phyloP scores from a whole-genome alignment of 768 basidiomycete genomes.

The Leccinum subtestaceum region DNA sequence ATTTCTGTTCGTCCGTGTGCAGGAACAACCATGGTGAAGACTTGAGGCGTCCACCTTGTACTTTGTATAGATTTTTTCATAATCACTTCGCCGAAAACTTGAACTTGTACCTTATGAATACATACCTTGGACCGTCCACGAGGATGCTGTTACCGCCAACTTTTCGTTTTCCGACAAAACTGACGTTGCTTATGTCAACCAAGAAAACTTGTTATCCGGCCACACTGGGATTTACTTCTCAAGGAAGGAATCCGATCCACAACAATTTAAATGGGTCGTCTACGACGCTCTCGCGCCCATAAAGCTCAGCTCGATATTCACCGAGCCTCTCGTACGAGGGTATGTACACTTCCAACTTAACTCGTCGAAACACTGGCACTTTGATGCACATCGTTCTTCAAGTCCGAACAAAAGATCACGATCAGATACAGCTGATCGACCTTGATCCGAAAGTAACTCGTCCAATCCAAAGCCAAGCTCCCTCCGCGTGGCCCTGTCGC shows the following conservation, averaged over 20 bases:
- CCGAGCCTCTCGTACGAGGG: slow-evolving; percentile 81
- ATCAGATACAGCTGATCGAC: slow-evolving; percentile 91
- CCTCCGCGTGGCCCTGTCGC: slow-evolving; percentile 16
- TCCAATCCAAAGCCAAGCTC: slow-evolving; percentile 6
- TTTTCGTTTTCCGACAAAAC: no score
- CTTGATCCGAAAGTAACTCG: slow-evolving; percentile 71
- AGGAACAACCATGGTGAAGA: slow-evolving; percentile 59
- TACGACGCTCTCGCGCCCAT: slow-evolving; percentile 81
- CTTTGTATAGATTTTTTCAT: neutral
- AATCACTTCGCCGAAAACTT: neutral
- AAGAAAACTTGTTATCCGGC: neutral
- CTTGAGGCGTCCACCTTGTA: slow-evolving; percentile 15
- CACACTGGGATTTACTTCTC: neutral
- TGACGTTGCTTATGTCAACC: no score
- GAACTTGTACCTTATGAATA: neutral
- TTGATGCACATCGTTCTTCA: slow-evolving; percentile 26
- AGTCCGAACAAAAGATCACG: slow-evolving; percentile 79
- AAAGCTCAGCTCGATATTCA: slow-evolving; percentile 87
- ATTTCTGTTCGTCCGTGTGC: slow-evolving; percentile 60
- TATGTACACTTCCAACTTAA: slow-evolving; percentile 30
- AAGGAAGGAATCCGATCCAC: no score
- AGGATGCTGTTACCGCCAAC: neutral
- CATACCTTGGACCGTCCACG: neutral
- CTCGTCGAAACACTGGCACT: neutral
- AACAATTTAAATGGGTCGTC: slow-evolving; percentile 58